Evolutionary conservation across 1,284 basidiomycete genomes (phyloP), one percentile per base, ranked within the genome.

Genomic region (Coniophora puteana): DNA sequence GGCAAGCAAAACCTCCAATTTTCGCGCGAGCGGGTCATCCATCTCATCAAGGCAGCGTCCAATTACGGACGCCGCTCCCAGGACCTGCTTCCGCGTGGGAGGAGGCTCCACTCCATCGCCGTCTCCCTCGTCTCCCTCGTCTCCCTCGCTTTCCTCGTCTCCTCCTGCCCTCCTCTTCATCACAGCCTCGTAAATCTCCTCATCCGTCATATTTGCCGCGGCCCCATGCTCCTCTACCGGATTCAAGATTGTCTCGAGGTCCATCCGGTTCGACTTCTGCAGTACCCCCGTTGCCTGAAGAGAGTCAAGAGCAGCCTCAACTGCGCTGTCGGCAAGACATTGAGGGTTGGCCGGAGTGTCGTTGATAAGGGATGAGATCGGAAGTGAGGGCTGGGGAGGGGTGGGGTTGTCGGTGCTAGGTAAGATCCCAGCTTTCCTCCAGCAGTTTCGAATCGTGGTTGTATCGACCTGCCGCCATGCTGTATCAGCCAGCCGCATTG

Each of bases 1-100:
- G 14, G 37, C 46, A 36, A 62, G 44, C 14, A 57, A 37, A 5
- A 17, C 48, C 39, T 57, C 56, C 28, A 57, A 33, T 34, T 54
- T 51, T 29, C 47, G 42, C 13, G 57, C 47, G 38, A 54, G 49
- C 1, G 47, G 51, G 35, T 53, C 47, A 42, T 59, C 43, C 27
- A 47, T 32, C 24, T 49, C 46, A 11, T 43, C 34, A 12, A 55
- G 27, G 36, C 50, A 57, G 32, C 34, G 46, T 5, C 34, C 32
- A 20, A 54, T 48, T 10, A 43, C 45, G 5, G 36, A 41, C n/a
- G 29, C 36, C 3, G 49, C 49, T 43, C 45, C 28, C 20, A 51
- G 38, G 14, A 39, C 49, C 25, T 49, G 39, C n/a, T 14, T n/a
- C 17, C 36, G 25, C 25, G 47, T 41, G 12, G 44, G 41, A 26